Conservation (phyloP, 2,329 filamentous ascomycete species). For the Ophiocordyceps camponoti-saundersi region DNA sequence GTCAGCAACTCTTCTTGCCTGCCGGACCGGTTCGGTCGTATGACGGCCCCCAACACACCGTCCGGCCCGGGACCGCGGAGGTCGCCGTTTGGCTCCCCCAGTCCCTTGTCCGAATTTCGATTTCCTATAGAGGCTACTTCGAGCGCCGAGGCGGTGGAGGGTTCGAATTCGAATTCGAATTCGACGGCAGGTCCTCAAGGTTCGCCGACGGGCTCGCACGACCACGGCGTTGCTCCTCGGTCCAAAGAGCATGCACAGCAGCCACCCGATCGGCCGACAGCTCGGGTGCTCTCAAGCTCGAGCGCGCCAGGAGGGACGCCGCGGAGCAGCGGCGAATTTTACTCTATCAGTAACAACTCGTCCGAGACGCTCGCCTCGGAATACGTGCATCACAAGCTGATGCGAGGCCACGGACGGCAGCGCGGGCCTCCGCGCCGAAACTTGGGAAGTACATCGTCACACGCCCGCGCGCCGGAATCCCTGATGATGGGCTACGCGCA, state of each 20-base stretch:
- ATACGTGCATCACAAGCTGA: slow-evolving; percentile 43
- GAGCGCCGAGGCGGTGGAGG: slow-evolving; percentile 14
- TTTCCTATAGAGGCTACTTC: slow-evolving; percentile 34
- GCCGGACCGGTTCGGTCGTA: slow-evolving; percentile 26
- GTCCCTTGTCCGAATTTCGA: slow-evolving; percentile 35
- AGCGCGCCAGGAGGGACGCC: slow-evolving; percentile 62
- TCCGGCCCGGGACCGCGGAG: slow-evolving; percentile 15
- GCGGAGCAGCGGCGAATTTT: slow-evolving; percentile 86
- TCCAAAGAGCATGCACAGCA: slow-evolving; percentile 27
- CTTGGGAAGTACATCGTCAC: slow-evolving; percentile 25
- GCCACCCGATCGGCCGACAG: slow-evolving; percentile 39
- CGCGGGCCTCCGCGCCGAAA: slow-evolving; percentile 26
- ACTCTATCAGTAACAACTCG: slow-evolving; percentile 87
- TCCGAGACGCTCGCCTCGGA: slow-evolving; percentile 87
- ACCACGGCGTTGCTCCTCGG: slow-evolving; percentile 20
- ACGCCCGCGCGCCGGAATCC: slow-evolving; percentile 46
- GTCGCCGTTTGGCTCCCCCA: slow-evolving; percentile 23
- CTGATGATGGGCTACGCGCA: slow-evolving; percentile 98
- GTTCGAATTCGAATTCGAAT: slow-evolving; percentile 11
- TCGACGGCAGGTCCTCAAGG: slow-evolving; percentile 22
- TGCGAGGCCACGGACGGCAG: slow-evolving; percentile 18
- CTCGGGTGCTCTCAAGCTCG: slow-evolving; percentile 59
- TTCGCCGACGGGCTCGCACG: slow-evolving; percentile 17
- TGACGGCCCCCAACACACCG: slow-evolving; percentile 28
- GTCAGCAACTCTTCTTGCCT: slow-evolving; percentile 36